Conservation (phyloP, 129 eudicot genomes). For the Mikania micrantha region DNA sequence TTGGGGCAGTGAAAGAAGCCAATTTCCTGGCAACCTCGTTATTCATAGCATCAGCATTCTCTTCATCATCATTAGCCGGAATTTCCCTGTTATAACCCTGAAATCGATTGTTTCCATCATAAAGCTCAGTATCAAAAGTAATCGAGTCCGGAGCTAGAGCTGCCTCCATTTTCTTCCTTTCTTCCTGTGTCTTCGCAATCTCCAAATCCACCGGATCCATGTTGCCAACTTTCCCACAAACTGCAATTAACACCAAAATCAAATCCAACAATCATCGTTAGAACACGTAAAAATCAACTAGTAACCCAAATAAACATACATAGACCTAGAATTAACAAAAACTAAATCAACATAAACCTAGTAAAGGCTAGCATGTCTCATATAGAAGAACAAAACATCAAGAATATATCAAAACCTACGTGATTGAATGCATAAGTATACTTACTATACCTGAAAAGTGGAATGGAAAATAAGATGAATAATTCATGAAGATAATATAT, state of each 20-base stretch:
- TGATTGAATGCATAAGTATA: neutral
- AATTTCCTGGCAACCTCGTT: slow-evolving; percentile 64
- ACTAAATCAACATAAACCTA: neutral
- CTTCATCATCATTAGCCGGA: slow-evolving; percentile 79
- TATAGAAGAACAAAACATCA: neutral
- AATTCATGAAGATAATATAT: neutral
- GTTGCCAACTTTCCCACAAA: slow-evolving; percentile 8
- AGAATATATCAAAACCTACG: neutral
- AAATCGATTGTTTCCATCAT: slow-evolving; percentile 43
- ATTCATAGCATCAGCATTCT: slow-evolving; percentile 48
- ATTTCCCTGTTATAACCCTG: slow-evolving; percentile 70
- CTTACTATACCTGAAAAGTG: neutral
- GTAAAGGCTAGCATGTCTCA: neutral
- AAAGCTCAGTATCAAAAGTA: slow-evolving; percentile 75
- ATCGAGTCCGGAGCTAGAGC: slow-evolving; percentile 58
- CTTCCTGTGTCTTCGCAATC: slow-evolving; percentile 76
- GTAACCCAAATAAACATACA: slow-evolving; percentile 1
- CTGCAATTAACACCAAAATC: slow-evolving; percentile 12
- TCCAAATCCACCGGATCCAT: slow-evolving; percentile 52
- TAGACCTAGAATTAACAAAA: neutral
- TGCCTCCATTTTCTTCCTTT: slow-evolving; percentile 85
- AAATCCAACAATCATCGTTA: slow-evolving; percentile 2
- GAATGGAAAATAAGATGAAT: neutral
- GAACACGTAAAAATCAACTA: neutral
- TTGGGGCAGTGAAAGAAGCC: slow-evolving; percentile 81